A percentile compares a stretch with the other conserved stretches of the same genome.
phyloP scores from a whole-genome alignment of 345 rosid genomes.

The Odontarrhena argentea region DNA sequence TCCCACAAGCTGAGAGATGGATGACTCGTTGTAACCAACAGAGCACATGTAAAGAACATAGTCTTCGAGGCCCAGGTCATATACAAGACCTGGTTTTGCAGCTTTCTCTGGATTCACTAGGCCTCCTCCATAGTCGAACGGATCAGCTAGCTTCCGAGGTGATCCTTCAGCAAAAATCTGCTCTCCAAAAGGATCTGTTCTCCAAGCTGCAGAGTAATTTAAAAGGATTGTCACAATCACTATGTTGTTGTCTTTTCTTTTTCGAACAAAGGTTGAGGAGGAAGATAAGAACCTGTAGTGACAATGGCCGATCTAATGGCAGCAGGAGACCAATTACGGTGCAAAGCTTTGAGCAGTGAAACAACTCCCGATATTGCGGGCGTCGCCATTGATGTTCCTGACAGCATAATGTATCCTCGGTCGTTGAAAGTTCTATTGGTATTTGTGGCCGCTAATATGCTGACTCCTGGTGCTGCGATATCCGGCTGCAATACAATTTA shows the following conservation, averaged over 20 bases:
- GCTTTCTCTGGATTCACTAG: conserved; percentile 65
- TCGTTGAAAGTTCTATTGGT: conserved; percentile 27
- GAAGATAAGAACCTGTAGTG: conserved; percentile 49
- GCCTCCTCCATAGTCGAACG: conserved; percentile 64
- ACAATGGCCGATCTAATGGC: conserved; percentile 53
- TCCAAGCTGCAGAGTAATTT: conserved; percentile 40
- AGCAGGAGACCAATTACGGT: conserved; percentile 53
- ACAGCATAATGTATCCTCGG: conserved; percentile 33
- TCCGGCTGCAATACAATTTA: conserved; percentile 43
- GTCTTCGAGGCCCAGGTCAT: conserved; percentile 52
- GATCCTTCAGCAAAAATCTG: conserved; percentile 51
- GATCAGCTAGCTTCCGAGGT: conserved; percentile 46
- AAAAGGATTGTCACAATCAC: background rate
- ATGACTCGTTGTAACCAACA: conserved; percentile 49
- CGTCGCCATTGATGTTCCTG: conserved; percentile 54
- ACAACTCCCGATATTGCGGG: conserved; percentile 49
- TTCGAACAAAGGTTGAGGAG: background rate
- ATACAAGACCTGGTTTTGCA: conserved; percentile 58
- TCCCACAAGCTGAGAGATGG: conserved; percentile 53
- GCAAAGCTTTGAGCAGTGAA: conserved; percentile 43
- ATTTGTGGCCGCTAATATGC: conserved; percentile 44
- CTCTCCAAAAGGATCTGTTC: conserved; percentile 43
- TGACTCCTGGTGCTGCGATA: conserved; percentile 54
- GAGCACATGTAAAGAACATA: conserved; percentile 57
- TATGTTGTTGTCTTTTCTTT: background rate